Conservation (phyloP, 164 flowering plant species). For the Hamamelis virginiana region DNA sequence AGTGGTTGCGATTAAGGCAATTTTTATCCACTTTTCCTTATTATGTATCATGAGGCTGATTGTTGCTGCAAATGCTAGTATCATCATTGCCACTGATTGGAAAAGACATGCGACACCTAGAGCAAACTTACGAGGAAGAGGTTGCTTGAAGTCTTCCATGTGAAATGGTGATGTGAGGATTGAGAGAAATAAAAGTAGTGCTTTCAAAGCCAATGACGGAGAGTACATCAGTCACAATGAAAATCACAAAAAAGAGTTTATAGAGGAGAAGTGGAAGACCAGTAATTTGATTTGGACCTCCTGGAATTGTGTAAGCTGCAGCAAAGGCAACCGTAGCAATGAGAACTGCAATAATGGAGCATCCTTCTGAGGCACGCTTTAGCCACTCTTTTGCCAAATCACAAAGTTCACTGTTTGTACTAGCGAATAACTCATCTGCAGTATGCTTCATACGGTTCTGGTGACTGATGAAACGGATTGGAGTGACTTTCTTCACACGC, state of each 20-base stretch:
- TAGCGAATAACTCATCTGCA: not conserved
- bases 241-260: conserved; percentile 14
- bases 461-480: not conserved
- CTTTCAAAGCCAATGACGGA: conserved; percentile 18
- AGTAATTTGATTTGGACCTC: conserved; percentile 18
- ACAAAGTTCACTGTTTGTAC: not conserved
- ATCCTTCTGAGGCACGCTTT: conserved; percentile 16
- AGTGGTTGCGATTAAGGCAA: not conserved
- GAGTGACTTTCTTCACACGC: conserved; percentile 8
- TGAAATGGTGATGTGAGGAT: conserved; percentile 21
- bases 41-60: conserved; percentile 15
- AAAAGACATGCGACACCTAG: conserved; percentile 17
- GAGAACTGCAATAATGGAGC: conserved; percentile 23
- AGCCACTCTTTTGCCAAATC: conserved; percentile 19
- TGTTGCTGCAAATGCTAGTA: conserved; percentile 21
- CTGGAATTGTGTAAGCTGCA: conserved; percentile 30
- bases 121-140: conserved; percentile 19
- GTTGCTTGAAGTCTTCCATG: conserved; percentile 14
- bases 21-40: conserved; percentile 10
- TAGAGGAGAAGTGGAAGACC: conserved; percentile 20
- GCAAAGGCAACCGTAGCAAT: conserved; percentile 31
- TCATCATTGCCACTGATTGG: conserved; percentile 11
- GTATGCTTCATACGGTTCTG: not conserved
- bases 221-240: conserved; percentile 21
- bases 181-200: conserved; percentile 22